Percentiles rank a stretch among this genome's conserved stretches.
Evolutionary conservation across 176 grass and related monocot genomes (phyloP).

Genomic region (Saccharum officinarum): DNA sequence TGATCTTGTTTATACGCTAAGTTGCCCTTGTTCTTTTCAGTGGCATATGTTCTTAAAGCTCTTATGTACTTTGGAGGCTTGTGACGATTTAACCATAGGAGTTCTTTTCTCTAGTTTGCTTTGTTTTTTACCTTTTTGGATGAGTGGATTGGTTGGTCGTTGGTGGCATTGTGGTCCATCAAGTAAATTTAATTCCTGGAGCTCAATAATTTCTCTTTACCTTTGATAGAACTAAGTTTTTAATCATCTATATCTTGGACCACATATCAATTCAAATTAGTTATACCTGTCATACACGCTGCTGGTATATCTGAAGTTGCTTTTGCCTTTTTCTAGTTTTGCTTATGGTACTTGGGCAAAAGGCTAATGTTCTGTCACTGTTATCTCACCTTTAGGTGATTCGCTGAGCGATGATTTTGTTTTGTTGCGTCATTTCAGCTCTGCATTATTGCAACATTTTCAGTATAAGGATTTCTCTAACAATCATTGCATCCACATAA

Average conservation of each 20-base stretch:
- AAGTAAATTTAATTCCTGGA: slow-evolving; percentile 37
- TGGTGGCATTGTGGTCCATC: slow-evolving; percentile 55
- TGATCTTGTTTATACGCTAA: slow-evolving; percentile 37
- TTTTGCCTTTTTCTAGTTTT: slow-evolving; percentile 41
- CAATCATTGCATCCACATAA: neutral
- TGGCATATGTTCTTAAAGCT: slow-evolving; percentile 43
- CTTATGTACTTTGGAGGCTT: slow-evolving; percentile 43
- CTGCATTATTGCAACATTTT: neutral
- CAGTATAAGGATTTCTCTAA: slow-evolving; percentile 17
- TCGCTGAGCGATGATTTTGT: slow-evolving; percentile 12
- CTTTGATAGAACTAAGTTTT: slow-evolving; percentile 15
- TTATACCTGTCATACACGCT: slow-evolving; percentile 30
- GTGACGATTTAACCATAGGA: slow-evolving; percentile 31
- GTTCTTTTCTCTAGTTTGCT: slow-evolving; percentile 33
- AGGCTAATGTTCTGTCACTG: slow-evolving; percentile 27
- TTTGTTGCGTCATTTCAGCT: slow-evolving; percentile 12
- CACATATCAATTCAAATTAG: slow-evolving; percentile 41
- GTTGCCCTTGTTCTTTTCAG: slow-evolving; percentile 38
- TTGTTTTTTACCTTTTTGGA: slow-evolving; percentile 39
- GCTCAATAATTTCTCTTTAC: slow-evolving; percentile 27
- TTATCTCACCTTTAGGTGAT: slow-evolving; percentile 38
- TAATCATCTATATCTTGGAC: slow-evolving; percentile 44
- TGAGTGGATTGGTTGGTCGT: slow-evolving; percentile 34
- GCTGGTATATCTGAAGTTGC: slow-evolving; percentile 29
- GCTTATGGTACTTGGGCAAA: slow-evolving; percentile 33